Conservation (phyloP, 108 stramenopile genomes). For the Cyclotella distinguenda region DNA sequence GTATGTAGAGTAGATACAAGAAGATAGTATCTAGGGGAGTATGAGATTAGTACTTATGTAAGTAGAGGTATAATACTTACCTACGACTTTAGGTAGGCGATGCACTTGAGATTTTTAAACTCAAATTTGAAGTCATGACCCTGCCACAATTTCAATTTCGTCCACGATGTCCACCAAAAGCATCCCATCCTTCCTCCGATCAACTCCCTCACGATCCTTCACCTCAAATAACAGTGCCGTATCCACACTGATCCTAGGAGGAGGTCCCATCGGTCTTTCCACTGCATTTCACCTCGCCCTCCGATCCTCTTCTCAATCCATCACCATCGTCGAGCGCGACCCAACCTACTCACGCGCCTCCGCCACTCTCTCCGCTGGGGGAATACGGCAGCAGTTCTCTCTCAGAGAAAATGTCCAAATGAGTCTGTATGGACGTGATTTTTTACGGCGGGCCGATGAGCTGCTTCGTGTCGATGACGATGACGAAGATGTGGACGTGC, state of each 20-base stretch:
- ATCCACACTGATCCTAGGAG: conserved; percentile 65
- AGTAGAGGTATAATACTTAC: too few relatives aligned
- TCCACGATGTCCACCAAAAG: background rate
- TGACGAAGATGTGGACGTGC: conserved; percentile 54
- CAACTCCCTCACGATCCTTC: background rate
- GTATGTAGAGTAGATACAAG: too few relatives aligned
- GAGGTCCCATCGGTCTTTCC: conserved; percentile 66
- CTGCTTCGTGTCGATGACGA: conserved; percentile 26
- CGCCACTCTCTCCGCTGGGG: conserved; percentile 66
- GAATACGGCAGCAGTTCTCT: conserved; percentile 65
- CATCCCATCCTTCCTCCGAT: background rate
- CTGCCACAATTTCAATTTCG: too few relatives aligned
- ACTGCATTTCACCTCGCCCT: conserved; percentile 65
- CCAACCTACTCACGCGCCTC: conserved; percentile 55
- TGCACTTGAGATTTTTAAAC: too few relatives aligned
- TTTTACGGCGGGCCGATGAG: conserved; percentile 38
- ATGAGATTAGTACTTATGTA: too few relatives aligned
- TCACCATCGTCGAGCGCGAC: conserved; percentile 67
- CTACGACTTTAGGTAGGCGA: too few relatives aligned
- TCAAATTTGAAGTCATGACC: too few relatives aligned
- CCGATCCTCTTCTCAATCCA: conserved; percentile 8
- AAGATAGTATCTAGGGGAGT: too few relatives aligned
- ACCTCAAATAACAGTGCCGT: conserved; percentile 4
- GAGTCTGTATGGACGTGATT: conserved; percentile 66
- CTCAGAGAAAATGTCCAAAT: conserved; percentile 68